phyloP scores from a whole-genome alignment of 441 rosid genomes.

The Croton laevigatus region DNA sequence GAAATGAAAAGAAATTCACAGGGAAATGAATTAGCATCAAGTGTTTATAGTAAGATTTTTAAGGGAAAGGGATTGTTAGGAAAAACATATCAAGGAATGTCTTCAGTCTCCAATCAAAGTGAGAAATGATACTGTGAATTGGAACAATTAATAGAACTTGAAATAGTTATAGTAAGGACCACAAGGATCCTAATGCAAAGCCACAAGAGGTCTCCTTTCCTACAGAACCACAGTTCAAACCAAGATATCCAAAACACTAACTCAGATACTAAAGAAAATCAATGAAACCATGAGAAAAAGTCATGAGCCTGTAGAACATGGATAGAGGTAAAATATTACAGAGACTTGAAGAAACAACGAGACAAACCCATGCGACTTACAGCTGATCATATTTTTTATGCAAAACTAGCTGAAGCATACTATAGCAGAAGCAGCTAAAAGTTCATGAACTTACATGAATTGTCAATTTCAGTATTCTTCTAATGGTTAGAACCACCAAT shows the following conservation, averaged over 20 bases:
- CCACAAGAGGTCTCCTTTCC: not conserved
- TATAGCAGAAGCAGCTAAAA: not conserved
- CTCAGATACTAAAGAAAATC: conserved; percentile 1
- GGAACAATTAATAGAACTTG: not conserved
- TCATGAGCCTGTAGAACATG: not conserved
- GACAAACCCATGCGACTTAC: not conserved
- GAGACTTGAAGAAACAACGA: not conserved
- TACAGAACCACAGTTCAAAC: not conserved
- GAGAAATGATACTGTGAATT: not conserved
- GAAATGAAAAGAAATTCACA: not conserved
- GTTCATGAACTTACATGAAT: not conserved
- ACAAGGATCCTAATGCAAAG: not conserved
- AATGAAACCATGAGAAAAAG: not conserved
- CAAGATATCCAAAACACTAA: not conserved
- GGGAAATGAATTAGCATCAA: not conserved
- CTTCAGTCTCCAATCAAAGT: not conserved
- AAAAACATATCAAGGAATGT: not conserved
- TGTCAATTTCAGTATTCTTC: conserved; percentile 8
- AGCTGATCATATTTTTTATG: not conserved
- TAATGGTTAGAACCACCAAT: not conserved
- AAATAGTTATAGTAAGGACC: not conserved
- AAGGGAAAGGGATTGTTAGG: not conserved
- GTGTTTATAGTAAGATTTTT: not conserved
- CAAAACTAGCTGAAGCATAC: not conserved
- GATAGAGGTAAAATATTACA: not conserved